These are phyloP conservation scores for Podochytrium sp. DNA, from an alignment of 192 early-diverging fungal genomes.

Conservation along the genomic window DNA sequence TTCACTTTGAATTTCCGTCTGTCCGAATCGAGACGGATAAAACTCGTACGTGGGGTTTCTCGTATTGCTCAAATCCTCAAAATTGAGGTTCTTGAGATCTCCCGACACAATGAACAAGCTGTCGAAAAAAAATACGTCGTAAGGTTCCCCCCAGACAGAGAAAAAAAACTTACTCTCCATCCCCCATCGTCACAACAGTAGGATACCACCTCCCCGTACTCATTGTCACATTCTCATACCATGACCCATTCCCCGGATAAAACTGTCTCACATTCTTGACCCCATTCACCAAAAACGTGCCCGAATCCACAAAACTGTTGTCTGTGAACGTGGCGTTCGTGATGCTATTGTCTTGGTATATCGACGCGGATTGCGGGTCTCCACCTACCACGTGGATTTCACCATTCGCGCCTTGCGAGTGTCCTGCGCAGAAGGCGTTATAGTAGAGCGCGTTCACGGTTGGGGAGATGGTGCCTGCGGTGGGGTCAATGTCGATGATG, in stretches of 20 bases:
- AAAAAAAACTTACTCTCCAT: conserved; percentile 9
- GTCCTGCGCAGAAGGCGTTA: conserved; percentile 43
- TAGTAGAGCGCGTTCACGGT: background rate
- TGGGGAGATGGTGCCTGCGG: background rate
- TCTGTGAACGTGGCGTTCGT: background rate
- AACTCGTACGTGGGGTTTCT: conserved; percentile 42
- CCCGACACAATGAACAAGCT: conserved; percentile 23
- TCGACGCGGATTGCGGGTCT: background rate
- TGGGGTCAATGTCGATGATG: conserved; percentile 12
- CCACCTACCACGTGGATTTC: conserved; percentile 31
- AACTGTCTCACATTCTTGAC: background rate
- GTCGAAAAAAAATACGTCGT: background rate
- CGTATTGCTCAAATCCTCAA: conserved; percentile 30
- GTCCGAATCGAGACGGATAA: conserved; percentile 16
- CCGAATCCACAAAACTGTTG: background rate
- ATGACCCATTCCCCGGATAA: background rate
- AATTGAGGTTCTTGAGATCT: conserved; percentile 27
- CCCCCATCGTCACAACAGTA: conserved; percentile 16
- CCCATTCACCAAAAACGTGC: conserved; percentile 6
- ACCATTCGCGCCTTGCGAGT: conserved; percentile 32
- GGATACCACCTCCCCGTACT: conserved; percentile 6
- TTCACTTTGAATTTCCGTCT: background rate
- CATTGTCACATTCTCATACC: conserved; percentile 4
- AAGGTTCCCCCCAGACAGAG: too few relatives aligned
- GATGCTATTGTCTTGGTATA: background rate